Evolutionary conservation across 169 alveolate species (phyloP).

Genomic region (Plasmodium reichenowi): DNA sequence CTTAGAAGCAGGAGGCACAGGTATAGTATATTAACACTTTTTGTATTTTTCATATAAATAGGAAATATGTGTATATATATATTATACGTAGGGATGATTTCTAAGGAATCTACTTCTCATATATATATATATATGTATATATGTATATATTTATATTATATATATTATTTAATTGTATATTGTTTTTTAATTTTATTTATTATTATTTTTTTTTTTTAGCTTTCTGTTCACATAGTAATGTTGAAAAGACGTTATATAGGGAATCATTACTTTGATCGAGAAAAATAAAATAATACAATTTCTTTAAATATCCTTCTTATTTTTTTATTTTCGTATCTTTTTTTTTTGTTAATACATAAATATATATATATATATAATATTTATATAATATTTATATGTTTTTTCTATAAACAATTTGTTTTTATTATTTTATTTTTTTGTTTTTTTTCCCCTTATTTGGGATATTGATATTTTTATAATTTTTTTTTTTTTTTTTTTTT

Average conservation of each 20-base stretch:
- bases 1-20: constrained; percentile 69
- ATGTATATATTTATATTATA: too few relatives aligned
- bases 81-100: too few relatives aligned
- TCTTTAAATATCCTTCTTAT: too few relatives aligned
- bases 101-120: too few relatives aligned
- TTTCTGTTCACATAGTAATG: constrained; percentile 57
- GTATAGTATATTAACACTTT: constrained; percentile 2
- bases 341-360: not conserved
- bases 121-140: not conserved
- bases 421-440: not conserved
- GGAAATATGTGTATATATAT: too few relatives aligned
- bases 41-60: too few relatives aligned
- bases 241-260: constrained; percentile 50
- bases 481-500: not conserved
- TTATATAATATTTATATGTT: not conserved
- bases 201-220: constrained; percentile 15
- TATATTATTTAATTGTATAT: not conserved
- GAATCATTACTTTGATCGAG: constrained; percentile 32
- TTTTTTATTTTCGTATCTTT: too few relatives aligned
- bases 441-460: constrained; percentile 10
- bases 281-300: not conserved
- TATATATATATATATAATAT: too few relatives aligned
- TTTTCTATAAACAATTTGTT: not conserved
- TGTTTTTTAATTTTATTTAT: not conserved
- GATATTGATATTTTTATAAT: not conserved